phyloP scores from a whole-genome alignment of 2,329 filamentous ascomycete genomes.

The Delphinella strobiligena region DNA sequence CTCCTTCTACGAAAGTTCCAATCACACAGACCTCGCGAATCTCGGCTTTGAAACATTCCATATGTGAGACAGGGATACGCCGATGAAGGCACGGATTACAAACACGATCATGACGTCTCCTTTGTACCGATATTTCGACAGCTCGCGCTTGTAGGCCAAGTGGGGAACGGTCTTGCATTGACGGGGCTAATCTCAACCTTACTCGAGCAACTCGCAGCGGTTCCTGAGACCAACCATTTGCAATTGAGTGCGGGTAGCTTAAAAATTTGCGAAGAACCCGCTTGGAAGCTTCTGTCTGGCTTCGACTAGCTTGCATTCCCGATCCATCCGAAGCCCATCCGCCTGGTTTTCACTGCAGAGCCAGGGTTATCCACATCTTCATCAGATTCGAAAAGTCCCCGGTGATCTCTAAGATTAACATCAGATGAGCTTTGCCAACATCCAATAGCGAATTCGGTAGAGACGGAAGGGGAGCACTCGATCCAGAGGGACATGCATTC shows the following conservation, averaged over 20 bases:
- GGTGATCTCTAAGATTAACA: constrained; percentile 1
- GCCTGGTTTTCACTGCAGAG: constrained; percentile 7
- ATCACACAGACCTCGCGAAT: no score
- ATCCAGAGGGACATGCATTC: background rate
- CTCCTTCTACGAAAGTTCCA: no score
- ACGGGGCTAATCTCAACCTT: background rate
- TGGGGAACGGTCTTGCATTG: no score
- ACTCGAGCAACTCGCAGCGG: background rate
- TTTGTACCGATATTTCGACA: no score
- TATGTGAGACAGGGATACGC: no score
- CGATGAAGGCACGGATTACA: no score
- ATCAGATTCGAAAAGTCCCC: constrained; percentile 4
- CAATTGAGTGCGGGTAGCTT: constrained; percentile 1
- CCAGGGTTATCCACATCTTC: constrained; percentile 1
- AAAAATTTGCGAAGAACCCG: constrained; percentile 7
- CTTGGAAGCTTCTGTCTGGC: constrained; percentile 8
- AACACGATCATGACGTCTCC: no score
- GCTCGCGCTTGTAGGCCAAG: no score
- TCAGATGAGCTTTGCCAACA: no score
- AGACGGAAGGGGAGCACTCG: background rate
- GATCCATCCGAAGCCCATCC: constrained; percentile 6
- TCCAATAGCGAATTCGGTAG: no score
- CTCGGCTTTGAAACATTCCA: no score
- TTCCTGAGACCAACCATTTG: background rate
- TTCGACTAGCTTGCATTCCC: constrained; percentile 4